phyloP scores from a whole-genome alignment of 176 grass and related monocot species.

The Carex myosuroides region DNA sequence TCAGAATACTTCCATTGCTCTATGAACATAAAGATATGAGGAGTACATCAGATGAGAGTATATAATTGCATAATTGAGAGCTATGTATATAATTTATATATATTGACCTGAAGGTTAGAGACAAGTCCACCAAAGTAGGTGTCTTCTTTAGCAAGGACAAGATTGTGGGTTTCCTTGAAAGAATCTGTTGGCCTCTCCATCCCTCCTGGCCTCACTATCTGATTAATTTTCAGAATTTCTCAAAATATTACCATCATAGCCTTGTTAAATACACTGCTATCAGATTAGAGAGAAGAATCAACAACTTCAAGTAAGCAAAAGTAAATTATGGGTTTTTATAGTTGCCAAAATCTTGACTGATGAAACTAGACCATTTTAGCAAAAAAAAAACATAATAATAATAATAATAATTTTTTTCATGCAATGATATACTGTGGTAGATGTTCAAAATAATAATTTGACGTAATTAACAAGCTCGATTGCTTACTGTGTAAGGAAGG shows the following conservation, averaged over 20 bases:
- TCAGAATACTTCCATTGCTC: not conserved
- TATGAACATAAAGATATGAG: not conserved
- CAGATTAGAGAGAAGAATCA: not conserved
- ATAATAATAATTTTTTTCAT: not conserved
- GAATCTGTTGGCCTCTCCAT: constrained; percentile 94
- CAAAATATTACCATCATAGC: not conserved
- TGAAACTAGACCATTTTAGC: not conserved
- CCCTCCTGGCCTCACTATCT: constrained; percentile 87
- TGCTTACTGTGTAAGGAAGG: constrained; percentile 71
- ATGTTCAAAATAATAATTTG: not conserved
- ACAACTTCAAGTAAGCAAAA: not conserved
- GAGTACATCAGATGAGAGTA: not conserved
- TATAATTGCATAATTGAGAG: not conserved
- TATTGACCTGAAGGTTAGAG: constrained; percentile 71
- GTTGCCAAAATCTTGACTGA: not conserved
- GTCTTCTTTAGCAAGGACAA: constrained; percentile 68
- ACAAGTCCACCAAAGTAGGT: constrained; percentile 78
- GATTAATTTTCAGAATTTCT: constrained; percentile 6
- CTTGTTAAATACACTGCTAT: not conserved
- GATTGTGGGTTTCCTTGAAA: constrained; percentile 91
- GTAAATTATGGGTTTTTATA: not conserved
- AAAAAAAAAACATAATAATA: not conserved
- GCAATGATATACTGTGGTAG: not conserved
- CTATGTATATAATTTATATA: constrained; percentile 4
- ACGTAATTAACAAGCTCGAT: not conserved